These are phyloP conservation scores for Linnemannia elongata DNA, from an alignment of 192 early-diverging fungal genomes.

Conservation along the genomic window DNA sequence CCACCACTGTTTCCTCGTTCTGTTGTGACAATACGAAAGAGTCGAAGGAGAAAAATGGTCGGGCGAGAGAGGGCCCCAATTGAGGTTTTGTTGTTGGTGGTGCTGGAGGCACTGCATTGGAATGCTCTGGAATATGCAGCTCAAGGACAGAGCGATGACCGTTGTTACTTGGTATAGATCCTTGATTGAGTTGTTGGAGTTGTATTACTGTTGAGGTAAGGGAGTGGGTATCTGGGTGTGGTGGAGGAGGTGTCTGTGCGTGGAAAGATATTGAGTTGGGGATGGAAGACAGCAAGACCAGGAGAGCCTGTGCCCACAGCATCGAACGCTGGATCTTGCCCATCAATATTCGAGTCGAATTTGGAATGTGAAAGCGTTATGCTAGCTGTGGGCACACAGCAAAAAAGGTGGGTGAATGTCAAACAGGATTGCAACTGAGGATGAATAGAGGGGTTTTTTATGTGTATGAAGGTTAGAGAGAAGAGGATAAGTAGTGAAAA, in stretches of 20 bases:
- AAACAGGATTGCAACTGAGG: background rate
- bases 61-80: background rate
- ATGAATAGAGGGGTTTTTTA: background rate
- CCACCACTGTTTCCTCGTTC: background rate
- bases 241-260: background rate
- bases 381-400: background rate
- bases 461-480: background rate
- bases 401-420: background rate
- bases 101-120: background rate
- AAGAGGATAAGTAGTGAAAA: background rate
- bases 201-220: background rate
- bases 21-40: background rate
- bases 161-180: background rate
- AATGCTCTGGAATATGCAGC: background rate
- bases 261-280: background rate
- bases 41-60: background rate
- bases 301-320: background rate
- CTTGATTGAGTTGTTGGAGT: background rate
- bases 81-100: background rate
- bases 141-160: background rate
- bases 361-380: background rate
- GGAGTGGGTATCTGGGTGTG: background rate
- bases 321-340: background rate
- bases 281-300: background rate
- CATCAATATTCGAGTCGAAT: background rate